These are phyloP conservation scores for Ogataea paraovalis DNA, from an alignment of 805 yeast genomes.

Conservation along the genomic window DNA sequence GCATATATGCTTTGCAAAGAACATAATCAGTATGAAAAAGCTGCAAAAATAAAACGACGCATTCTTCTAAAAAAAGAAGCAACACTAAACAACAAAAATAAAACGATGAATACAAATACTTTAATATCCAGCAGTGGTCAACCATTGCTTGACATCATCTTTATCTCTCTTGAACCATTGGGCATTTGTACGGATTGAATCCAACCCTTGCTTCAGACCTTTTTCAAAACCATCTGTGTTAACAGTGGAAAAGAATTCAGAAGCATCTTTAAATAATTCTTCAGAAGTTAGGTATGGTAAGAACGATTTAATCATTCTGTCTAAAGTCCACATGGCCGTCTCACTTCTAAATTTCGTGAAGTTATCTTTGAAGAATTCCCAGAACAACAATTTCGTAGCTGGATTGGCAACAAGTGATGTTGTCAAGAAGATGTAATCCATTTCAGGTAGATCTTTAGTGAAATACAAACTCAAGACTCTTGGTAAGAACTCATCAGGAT, in stretches of 20 bases:
- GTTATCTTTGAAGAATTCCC: slow-evolving; percentile 47
- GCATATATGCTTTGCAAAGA: no score
- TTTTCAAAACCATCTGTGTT: slow-evolving; percentile 55
- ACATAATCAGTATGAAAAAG: background rate
- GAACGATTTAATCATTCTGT: slow-evolving; percentile 33
- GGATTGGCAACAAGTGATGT: slow-evolving; percentile 44
- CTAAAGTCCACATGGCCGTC: slow-evolving; percentile 35
- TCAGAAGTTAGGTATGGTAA: slow-evolving; percentile 33
- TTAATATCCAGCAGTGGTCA: slow-evolving; percentile 24
- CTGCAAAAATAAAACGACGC: background rate
- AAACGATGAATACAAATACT: background rate
- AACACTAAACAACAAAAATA: background rate
- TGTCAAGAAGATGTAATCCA: slow-evolving; percentile 56
- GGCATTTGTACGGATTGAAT: slow-evolving; percentile 45
- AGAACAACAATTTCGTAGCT: slow-evolving; percentile 38
- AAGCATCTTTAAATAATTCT: slow-evolving; percentile 35
- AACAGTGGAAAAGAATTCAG: slow-evolving; percentile 40
- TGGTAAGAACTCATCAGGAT: slow-evolving; percentile 32
- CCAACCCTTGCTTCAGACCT: slow-evolving; percentile 53
- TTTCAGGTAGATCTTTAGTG: slow-evolving; percentile 45
- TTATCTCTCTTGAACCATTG: slow-evolving; percentile 49
- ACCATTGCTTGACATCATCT: slow-evolving; percentile 41
- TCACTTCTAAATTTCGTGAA: slow-evolving; percentile 41
- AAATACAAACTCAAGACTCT: slow-evolving; percentile 38
- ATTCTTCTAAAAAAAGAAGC: background rate